Base-by-base conservation (phyloP, 306 rosid species). In the Dryas octopetala region DNA sequence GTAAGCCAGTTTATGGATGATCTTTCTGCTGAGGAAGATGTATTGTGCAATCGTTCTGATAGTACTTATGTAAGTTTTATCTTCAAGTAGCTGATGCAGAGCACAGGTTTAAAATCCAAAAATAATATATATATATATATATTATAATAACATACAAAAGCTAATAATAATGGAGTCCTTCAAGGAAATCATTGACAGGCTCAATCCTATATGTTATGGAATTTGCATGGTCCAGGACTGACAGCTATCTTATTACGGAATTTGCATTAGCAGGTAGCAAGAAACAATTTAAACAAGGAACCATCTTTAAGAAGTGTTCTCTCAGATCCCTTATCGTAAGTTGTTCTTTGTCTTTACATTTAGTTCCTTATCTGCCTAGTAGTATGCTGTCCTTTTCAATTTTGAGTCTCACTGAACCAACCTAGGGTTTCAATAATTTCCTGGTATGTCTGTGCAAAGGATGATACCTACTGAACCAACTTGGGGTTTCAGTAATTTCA, bases 1-100 rank as follows among this genome's bases (percentile, higher is more conserved):
- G 97, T 95, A 62, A 95, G 99, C 93, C 97, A 95, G 87, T 95
- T 92, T 85, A 95, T 95, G 99, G 99, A 95, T 73, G 96, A 87
- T 74, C 97, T 95, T 80, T 89, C 97, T 74, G 91, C 99, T 10
- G 99, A 92, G 79, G 94, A 89, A 74, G 98, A 95, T 76, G 83
- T 88, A 60, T 78, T 86, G 68, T 88, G 89, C 66, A 84, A 81
- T 88, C 89, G 77, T 74, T 77, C 93, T 43, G 93, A 85, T 75
- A 84, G 50, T 83, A 78, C 83, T 78, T 85, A 74, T 75, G 98
- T 94, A 82, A 83, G 97, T 83, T 76, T 51, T 81, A 75, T 70
- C 74, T 78, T 76, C 75, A 49, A 66, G 63, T 73, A 50, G 62
- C 47, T 54, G 59, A 52, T 57, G 73, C 53, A 50, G 43, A 58